phyloP scores from a whole-genome alignment of 345 rosid genomes.

The Psidium friedrichsthalianum region DNA sequence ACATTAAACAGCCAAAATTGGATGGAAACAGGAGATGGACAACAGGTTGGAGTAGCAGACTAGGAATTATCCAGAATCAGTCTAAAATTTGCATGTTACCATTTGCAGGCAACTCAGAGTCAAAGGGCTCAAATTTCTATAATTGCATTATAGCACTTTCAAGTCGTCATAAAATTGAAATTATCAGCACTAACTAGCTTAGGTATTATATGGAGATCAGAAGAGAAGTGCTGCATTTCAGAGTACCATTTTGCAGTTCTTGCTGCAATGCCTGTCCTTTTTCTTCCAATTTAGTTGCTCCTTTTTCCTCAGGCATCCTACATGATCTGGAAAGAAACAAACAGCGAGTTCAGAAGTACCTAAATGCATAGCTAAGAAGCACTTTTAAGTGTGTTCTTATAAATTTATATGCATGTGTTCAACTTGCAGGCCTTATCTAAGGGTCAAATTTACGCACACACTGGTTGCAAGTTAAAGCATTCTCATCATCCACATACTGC shows the following conservation, averaged over 20 bases:
- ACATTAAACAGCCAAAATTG: not conserved
- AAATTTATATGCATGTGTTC: not conserved
- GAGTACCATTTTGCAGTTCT: slow-evolving; percentile 27
- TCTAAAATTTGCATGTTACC: not conserved
- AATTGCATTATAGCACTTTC: not conserved
- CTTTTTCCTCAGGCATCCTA: slow-evolving; percentile 16
- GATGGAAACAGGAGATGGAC: not conserved
- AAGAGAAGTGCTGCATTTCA: not conserved
- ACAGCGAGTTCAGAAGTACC: not conserved
- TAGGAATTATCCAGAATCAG: not conserved
- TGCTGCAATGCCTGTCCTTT: slow-evolving; percentile 47
- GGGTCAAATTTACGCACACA: slow-evolving; percentile 25
- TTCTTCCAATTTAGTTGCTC: not conserved
- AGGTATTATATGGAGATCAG: not conserved
- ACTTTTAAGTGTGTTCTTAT: not conserved
- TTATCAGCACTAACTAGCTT: not conserved
- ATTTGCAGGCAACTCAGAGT: not conserved
- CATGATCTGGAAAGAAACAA: slow-evolving; percentile 24
- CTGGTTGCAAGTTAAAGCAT: slow-evolving; percentile 32
- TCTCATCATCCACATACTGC: not conserved
- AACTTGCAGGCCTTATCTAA: not conserved
- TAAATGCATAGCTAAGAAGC: not conserved
- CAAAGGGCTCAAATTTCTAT: not conserved
- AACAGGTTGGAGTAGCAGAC: not conserved
- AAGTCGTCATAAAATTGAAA: not conserved